These are phyloP conservation scores for Dicorynia guianensis DNA, from an alignment of 306 rosid species.

Conservation along the genomic window DNA sequence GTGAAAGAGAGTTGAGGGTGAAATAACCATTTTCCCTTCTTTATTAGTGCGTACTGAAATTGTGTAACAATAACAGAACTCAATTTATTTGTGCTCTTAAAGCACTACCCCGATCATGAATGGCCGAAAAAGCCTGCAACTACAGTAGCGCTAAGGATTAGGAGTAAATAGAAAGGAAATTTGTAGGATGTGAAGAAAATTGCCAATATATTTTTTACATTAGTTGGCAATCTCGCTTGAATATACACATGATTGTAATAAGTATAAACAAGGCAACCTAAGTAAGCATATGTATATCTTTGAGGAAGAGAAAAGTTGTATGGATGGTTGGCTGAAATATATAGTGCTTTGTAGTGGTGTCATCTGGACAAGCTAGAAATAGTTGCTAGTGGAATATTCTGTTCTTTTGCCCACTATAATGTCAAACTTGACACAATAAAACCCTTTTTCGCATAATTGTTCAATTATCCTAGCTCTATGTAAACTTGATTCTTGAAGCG, in stretches of 20 bases:
- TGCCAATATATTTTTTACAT: no score
- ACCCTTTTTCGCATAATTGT: conserved; percentile 5
- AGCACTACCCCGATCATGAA: no score
- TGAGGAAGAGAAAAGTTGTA: background rate
- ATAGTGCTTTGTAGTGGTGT: background rate
- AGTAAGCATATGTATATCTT: background rate
- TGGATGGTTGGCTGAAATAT: background rate
- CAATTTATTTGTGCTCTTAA: no score
- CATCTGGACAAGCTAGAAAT: background rate
- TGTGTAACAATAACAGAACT: no score
- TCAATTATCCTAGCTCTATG: background rate
- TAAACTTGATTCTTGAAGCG: background rate
- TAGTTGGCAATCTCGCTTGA: no score
- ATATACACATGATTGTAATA: no score
- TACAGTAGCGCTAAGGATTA: no score
- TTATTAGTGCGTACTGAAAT: no score
- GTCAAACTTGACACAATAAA: background rate
- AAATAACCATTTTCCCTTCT: no score
- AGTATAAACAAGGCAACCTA: background rate
- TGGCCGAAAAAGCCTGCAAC: no score
- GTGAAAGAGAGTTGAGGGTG: no score
- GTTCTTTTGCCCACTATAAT: background rate
- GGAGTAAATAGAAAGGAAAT: background rate
- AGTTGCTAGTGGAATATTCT: no score
- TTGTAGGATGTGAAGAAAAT: background rate